Evolutionary conservation across 2,329 filamentous ascomycete genomes (phyloP), one percentile per base, ranked within the genome.

Genomic region (Plectosphaerella plurivora): DNA sequence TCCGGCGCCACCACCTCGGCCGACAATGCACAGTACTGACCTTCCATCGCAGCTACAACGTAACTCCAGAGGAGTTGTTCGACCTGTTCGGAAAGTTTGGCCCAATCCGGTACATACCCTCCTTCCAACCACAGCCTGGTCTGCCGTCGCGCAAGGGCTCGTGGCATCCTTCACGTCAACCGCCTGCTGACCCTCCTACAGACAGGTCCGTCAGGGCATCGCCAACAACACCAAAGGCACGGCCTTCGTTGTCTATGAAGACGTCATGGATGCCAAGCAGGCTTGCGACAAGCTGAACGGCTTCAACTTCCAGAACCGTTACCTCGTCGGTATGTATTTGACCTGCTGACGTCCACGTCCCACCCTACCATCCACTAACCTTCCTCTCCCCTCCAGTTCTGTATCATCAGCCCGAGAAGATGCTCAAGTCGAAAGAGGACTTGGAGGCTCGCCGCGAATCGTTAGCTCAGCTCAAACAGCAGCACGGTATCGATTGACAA

Each of bases 221-320:
- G 91, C 93, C 63, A 91, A 87, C 76, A 93, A 94, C 73, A 97
- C 94, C 66, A 99, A 97, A 75, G 94, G 94, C 70, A 99, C 94
- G 51, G 94, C 93, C 61, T 99, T 96, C 74, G 94, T 99, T 64
- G 94, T 99, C 74, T 99, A 97, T 81, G 94, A 97, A 75, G 94
- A 99, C 82, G 93, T 97, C 63, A 89, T 94, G 83, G 94, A 99
- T 81, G 92, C 94, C 62, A 99, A 99, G 79, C 87, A 91, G 75
- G 94, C 94, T 68, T 97, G 94, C 81, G 94, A 99, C 80, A 97
- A 97, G 79, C 82, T 99, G 72, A 99, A 99, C 80, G 94, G 94
- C 70, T 99, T 96, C 86, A 99, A 99, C 79, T 99, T 99, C 74
- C 94, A 99, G 79, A 96, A 93, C 77, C 89, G 94, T 71, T 99